Evolutionary conservation across 2,329 filamentous ascomycete species (phyloP).

Genomic region (Epichloe scottii): DNA sequence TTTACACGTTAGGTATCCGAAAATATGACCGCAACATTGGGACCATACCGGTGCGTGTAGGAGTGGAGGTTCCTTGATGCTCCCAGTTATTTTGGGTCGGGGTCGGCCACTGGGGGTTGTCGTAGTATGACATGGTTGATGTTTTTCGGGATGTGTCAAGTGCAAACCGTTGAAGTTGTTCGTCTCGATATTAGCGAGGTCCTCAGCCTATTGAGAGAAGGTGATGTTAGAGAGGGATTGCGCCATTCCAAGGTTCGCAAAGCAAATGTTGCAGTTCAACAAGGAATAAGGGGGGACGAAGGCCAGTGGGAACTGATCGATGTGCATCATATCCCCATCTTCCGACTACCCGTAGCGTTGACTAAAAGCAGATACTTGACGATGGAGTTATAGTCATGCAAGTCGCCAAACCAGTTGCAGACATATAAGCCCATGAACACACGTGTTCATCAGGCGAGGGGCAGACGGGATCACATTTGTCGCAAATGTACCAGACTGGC

Average conservation of each 20-base stretch:
- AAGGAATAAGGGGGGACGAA: neutral
- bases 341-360: neutral
- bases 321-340: neutral
- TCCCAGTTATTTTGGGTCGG: conserved; percentile 31
- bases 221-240: neutral
- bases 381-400: neutral
- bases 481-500: neutral
- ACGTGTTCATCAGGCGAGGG: neutral
- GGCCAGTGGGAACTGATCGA: neutral
- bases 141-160: neutral
- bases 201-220: neutral
- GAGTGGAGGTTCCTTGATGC: conserved; percentile 29
- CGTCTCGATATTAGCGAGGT: neutral
- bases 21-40: neutral
- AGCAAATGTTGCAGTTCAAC: neutral
- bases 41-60: conserved; percentile 27
- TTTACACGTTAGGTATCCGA: conserved; percentile 6
- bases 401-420: neutral
- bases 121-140: conserved; percentile 31
- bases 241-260: neutral
- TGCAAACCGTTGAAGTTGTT: neutral
- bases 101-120: conserved; percentile 29
- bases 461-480: neutral
- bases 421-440: neutral
- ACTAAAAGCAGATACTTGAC: neutral